phyloP scores from a whole-genome alignment of 2,329 filamentous ascomycete genomes.

The Colletotrichum acutatum region DNA sequence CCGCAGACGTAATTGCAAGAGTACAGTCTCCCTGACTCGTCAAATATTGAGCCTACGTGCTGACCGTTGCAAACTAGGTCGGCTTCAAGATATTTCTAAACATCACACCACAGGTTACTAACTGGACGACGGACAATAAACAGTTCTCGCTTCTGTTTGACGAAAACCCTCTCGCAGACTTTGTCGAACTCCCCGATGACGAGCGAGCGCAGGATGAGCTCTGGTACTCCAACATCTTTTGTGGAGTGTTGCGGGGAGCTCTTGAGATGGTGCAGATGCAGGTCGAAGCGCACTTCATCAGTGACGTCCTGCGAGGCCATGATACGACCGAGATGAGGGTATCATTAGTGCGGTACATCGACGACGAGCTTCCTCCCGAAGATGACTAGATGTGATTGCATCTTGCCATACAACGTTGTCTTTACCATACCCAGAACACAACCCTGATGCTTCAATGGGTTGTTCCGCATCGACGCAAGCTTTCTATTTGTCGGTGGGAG shows the following conservation, averaged over 20 bases:
- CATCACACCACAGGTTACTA: slow-evolving; percentile 90
- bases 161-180: slow-evolving; percentile 96
- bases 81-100: slow-evolving; percentile 99
- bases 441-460: neutral
- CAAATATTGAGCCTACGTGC: slow-evolving; percentile 1
- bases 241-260: slow-evolving; percentile 89
- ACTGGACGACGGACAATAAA: slow-evolving; percentile 96
- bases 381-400: slow-evolving; percentile 74
- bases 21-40: slow-evolving; percentile 55
- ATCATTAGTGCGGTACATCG: slow-evolving; percentile 90
- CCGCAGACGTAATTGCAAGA: slow-evolving; percentile 95
- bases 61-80: slow-evolving; percentile 66
- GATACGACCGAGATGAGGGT: slow-evolving; percentile 98
- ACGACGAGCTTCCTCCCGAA: slow-evolving; percentile 96
- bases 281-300: slow-evolving; percentile 96
- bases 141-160: slow-evolving; percentile 97
- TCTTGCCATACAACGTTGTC: neutral
- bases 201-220: slow-evolving; percentile 94
- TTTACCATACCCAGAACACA: neutral
- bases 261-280: slow-evolving; percentile 99
- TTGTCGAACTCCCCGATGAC: slow-evolving; percentile 96
- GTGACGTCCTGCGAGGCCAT: slow-evolving; percentile 90
- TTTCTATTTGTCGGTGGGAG: neutral
- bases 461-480: neutral
- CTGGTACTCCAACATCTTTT: slow-evolving; percentile 98